These are phyloP conservation scores for Pseudogymnoascus sp. DNA, from an alignment of 2,329 filamentous ascomycete genomes.

Conservation along the genomic window DNA sequence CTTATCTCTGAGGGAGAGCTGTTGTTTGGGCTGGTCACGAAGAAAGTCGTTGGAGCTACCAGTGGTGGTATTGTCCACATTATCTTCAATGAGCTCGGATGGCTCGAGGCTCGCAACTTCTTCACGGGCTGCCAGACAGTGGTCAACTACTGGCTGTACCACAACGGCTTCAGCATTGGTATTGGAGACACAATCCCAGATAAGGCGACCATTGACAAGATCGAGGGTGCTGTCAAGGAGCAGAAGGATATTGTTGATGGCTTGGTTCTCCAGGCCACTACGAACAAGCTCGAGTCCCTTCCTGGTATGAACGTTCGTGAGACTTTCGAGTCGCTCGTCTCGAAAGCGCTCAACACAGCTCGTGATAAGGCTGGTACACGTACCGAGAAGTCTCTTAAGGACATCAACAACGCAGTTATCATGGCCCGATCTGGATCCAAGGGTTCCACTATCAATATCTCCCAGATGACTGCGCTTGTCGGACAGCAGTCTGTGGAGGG, in stretches of 20 bases:
- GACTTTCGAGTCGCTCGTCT: slow-evolving; percentile 96
- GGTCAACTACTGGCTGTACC: slow-evolving; percentile 93
- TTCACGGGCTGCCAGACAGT: slow-evolving; percentile 93
- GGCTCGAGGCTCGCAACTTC: slow-evolving; percentile 80
- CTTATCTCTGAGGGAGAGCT: slow-evolving; percentile 81
- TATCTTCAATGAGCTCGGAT: slow-evolving; percentile 90
- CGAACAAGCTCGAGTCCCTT: slow-evolving; percentile 80
- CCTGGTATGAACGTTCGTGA: slow-evolving; percentile 98
- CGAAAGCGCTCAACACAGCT: slow-evolving; percentile 85
- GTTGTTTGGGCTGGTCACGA: slow-evolving; percentile 82
- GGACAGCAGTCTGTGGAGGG: slow-evolving; percentile 98
- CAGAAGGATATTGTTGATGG: slow-evolving; percentile 74
- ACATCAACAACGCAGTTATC: slow-evolving; percentile 90
- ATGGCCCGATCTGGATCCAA: slow-evolving; percentile 98
- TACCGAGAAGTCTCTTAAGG: slow-evolving; percentile 86
- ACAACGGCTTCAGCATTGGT: slow-evolving; percentile 95
- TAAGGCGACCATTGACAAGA: slow-evolving; percentile 70
- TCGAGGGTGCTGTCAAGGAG: slow-evolving; percentile 70
- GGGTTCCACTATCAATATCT: slow-evolving; percentile 98
- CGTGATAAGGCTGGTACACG: slow-evolving; percentile 94
- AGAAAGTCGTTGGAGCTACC: slow-evolving; percentile 88
- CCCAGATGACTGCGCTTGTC: slow-evolving; percentile 97
- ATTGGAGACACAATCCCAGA: slow-evolving; percentile 98
- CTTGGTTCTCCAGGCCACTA: slow-evolving; percentile 70
- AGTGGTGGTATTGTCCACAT: slow-evolving; percentile 89